These are phyloP conservation scores for Arctostaphylos glauca DNA, from an alignment of 148 eudicot species.

Conservation along the genomic window DNA sequence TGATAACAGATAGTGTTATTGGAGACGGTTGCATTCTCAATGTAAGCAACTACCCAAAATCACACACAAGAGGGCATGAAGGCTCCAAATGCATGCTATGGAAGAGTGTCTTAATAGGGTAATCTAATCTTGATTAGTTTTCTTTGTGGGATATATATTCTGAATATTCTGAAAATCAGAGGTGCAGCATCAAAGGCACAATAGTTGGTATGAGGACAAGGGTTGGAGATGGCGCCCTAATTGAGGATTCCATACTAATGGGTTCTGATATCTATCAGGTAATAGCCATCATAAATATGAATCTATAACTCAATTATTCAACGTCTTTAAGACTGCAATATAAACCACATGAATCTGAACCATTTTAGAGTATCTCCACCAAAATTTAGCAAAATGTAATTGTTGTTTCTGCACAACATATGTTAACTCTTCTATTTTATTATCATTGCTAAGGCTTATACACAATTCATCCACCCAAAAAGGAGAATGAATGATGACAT, in stretches of 20 bases:
- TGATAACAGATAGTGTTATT: slow-evolving; percentile 58
- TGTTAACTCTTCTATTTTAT: not conserved
- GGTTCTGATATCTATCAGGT: slow-evolving; percentile 76
- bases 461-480: not conserved
- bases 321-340: not conserved
- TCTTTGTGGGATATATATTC: slow-evolving; percentile 9
- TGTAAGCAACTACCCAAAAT: slow-evolving; percentile 34
- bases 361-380: not conserved
- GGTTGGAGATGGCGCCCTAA: slow-evolving; percentile 51
- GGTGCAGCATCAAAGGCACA: slow-evolving; percentile 63
- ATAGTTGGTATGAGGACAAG: slow-evolving; percentile 63
- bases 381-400: not conserved
- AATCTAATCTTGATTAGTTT: slow-evolving; percentile 3
- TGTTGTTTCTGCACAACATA: not conserved
- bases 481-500: not conserved
- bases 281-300: slow-evolving; percentile 20
- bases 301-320: not conserved
- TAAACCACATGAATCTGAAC: not conserved
- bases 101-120: not conserved
- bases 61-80: not conserved
- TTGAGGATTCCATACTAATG: slow-evolving; percentile 74
- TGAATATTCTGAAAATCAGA: slow-evolving; percentile 38
- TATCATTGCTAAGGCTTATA: not conserved
- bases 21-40: slow-evolving; percentile 77
- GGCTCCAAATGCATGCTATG: slow-evolving; percentile 5